Percentiles rank a stretch among this genome's conserved stretches.
Conservation (phyloP, 1,139 yeast species). For the Zygosaccharomyces pseudobailii region DNA sequence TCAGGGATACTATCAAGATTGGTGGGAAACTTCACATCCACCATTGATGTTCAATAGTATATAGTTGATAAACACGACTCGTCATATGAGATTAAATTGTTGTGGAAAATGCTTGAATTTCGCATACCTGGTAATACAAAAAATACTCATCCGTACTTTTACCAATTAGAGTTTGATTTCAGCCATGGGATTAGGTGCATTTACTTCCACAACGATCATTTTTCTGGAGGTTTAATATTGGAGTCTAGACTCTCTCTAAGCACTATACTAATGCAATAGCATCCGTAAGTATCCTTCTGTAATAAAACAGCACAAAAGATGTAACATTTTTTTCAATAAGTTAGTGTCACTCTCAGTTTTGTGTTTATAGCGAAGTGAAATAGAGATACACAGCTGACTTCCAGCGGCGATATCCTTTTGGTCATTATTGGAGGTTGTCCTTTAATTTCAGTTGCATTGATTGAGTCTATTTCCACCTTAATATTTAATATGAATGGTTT, state of each 20-base stretch:
- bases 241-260: constrained; percentile 55
- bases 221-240: not conserved
- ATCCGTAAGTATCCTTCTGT: not conserved
- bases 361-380: constrained; percentile 39
- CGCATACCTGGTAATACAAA: constrained; percentile 46
- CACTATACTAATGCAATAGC: constrained; percentile 50
- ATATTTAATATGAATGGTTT: constrained; percentile 52
- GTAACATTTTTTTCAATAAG: constrained; percentile 52
- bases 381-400: constrained; percentile 51
- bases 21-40: constrained; percentile 46
- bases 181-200: not conserved
- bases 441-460: constrained; percentile 52
- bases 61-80: constrained; percentile 31
- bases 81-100: constrained; percentile 43
- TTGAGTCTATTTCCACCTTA: constrained; percentile 51
- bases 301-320: constrained; percentile 37
- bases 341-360: constrained; percentile 47
- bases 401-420: constrained; percentile 42
- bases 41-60: constrained; percentile 44
- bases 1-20: constrained; percentile 46
- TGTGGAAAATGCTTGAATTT: constrained; percentile 40
- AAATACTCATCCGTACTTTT: constrained; percentile 44
- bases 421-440: constrained; percentile 41
- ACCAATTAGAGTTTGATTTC: not conserved
- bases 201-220: not conserved